phyloP scores from a whole-genome alignment of 805 yeast species.

The Wickerhamiella hasegawae region DNA sequence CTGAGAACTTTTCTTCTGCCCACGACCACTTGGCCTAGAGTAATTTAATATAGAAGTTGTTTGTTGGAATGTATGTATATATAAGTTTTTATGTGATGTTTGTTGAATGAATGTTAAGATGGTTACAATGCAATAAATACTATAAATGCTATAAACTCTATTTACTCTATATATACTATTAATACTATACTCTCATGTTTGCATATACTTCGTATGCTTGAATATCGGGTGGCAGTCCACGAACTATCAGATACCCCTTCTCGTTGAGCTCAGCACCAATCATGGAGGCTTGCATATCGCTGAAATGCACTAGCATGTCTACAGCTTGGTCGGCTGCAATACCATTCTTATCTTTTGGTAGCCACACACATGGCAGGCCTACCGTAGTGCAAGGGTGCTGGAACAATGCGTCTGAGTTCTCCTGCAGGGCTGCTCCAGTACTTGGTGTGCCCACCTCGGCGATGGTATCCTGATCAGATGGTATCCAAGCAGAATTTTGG shows the following conservation, averaged over 20 bases:
- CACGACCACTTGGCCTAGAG: too few species aligned
- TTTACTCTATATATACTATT: too few species aligned
- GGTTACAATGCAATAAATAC: too few species aligned
- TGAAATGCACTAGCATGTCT: constrained; percentile 15
- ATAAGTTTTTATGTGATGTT: too few species aligned
- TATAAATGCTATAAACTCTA: too few species aligned
- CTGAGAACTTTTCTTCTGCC: too few species aligned
- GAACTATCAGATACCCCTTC: constrained; percentile 3
- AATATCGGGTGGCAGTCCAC: background rate
- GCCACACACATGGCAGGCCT: constrained; percentile 23
- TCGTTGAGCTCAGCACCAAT: constrained; percentile 15
- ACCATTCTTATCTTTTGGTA: constrained; percentile 28
- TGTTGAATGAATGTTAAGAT: too few species aligned
- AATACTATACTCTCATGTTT: too few species aligned
- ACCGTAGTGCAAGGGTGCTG: background rate
- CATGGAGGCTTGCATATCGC: constrained; percentile 17
- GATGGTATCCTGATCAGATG: background rate
- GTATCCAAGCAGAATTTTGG: background rate
- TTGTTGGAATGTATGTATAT: too few species aligned
- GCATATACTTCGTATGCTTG: background rate
- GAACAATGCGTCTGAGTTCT: background rate
- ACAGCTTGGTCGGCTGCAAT: constrained; percentile 22
- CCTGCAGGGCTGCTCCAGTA: background rate
- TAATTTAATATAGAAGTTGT: too few species aligned
- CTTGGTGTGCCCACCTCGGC: background rate